A percentile compares a stretch with the other conserved stretches of the same genome.
Evolutionary conservation across 495 filamentous ascomycete genomes (phyloP).

Genomic region (Xanthoparmelia taractica): DNA sequence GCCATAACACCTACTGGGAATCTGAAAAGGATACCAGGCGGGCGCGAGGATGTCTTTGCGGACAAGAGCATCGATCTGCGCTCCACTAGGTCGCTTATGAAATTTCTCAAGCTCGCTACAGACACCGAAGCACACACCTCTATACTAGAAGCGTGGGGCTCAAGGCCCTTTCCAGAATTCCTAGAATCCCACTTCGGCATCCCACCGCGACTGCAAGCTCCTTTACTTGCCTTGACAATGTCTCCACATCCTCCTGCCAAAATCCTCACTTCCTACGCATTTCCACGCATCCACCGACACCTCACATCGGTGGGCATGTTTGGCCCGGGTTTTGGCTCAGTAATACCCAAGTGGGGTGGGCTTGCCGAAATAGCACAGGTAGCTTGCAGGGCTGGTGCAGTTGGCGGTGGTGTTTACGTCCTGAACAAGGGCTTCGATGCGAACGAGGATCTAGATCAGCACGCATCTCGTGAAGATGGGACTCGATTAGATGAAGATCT

Average conservation of each 20-base stretch:
- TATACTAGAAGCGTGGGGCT: conserved; percentile 29
- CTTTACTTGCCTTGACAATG: conserved; percentile 72
- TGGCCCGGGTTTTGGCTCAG: conserved; percentile 75
- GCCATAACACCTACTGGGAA: neutral
- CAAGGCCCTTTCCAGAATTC: conserved; percentile 51
- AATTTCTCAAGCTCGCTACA: conserved; percentile 71
- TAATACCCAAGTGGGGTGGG: conserved; percentile 89
- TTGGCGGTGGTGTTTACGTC: conserved; percentile 87
- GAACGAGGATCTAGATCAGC: conserved; percentile 25
- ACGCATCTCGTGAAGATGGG: conserved; percentile 4
- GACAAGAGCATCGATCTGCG: conserved; percentile 62
- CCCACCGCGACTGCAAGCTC: conserved; percentile 56
- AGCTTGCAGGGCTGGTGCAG: conserved; percentile 82
- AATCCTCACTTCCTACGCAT: conserved; percentile 56
- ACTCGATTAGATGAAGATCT: neutral
- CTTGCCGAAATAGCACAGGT: conserved; percentile 88
- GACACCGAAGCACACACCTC: conserved; percentile 46
- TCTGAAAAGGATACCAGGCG: conserved; percentile 65
- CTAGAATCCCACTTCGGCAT: conserved; percentile 66
- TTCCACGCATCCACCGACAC: conserved; percentile 68
- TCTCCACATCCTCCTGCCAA: conserved; percentile 50
- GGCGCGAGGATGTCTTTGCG: conserved; percentile 79
- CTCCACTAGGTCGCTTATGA: conserved; percentile 77
- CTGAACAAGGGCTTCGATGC: conserved; percentile 57
- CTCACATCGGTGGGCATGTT: conserved; percentile 79